Conservation (phyloP, 441 rosid species). For the Jatropha podagrica region DNA sequence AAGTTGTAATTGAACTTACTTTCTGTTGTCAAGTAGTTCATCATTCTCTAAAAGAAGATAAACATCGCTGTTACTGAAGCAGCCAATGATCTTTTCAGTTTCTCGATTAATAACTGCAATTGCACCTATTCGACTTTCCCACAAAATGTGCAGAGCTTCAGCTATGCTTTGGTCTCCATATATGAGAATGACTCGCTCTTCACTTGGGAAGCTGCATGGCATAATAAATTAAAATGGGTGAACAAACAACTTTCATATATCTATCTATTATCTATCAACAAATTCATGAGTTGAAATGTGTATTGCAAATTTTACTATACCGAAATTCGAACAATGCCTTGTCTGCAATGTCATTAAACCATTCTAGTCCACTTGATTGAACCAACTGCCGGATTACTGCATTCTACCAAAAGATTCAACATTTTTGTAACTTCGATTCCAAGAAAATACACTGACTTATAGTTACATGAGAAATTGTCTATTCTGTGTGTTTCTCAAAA, state of each 20-base stretch:
- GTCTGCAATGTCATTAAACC: constrained; percentile 47
- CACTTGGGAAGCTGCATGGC: constrained; percentile 28
- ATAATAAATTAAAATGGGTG: not conserved
- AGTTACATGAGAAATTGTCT: too few relatives aligned
- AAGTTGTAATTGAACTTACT: constrained; percentile 20
- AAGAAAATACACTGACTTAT: not conserved
- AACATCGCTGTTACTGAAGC: constrained; percentile 33
- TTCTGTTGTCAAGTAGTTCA: constrained; percentile 20
- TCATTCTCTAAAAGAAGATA: constrained; percentile 37
- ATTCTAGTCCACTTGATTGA: constrained; percentile 41
- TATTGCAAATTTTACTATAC: constrained; percentile 10
- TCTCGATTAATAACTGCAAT: constrained; percentile 29
- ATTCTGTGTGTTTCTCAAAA: not conserved
- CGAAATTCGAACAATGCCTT: constrained; percentile 36
- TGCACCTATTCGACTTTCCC: constrained; percentile 30
- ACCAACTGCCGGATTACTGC: constrained; percentile 44
- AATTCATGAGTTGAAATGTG: not conserved
- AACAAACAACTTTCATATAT: not conserved
- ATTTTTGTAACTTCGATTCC: not conserved
- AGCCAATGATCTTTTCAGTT: constrained; percentile 33
- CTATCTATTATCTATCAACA: too few relatives aligned
- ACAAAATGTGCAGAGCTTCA: constrained; percentile 34
- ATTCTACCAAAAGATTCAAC: constrained; percentile 23
- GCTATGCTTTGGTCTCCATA: constrained; percentile 35
- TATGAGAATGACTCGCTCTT: constrained; percentile 25